Conservation (phyloP, 2,329 filamentous ascomycete genomes). For the Mariannaea elegans region DNA sequence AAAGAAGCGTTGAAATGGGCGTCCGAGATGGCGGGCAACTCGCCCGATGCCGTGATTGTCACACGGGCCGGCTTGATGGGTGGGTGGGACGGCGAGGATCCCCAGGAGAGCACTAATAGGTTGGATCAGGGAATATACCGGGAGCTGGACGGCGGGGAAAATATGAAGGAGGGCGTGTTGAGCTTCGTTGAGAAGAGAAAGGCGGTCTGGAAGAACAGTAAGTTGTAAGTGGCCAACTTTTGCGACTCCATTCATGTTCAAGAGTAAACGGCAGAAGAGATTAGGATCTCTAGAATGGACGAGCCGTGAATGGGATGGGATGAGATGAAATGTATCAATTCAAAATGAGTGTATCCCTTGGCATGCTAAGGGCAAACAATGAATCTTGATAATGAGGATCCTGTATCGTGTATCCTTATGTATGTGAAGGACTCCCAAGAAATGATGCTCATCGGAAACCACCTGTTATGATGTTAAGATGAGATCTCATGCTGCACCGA, state of each 20-base stretch:
- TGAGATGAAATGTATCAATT: no score
- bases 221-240: conserved; percentile 53
- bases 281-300: background rate
- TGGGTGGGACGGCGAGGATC: conserved; percentile 76
- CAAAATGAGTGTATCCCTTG: no score
- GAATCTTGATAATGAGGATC: no score
- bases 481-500: no score
- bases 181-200: conserved; percentile 82
- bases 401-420: no score
- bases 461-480: no score
- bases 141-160: conserved; percentile 71
- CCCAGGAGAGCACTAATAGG: conserved; percentile 67
- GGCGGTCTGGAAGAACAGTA: conserved; percentile 72
- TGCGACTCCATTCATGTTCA: no score
- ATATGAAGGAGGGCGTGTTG: conserved; percentile 76
- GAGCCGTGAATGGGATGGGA: background rate
- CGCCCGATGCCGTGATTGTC: conserved; percentile 81
- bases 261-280: no score
- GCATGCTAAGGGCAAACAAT: no score
- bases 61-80: conserved; percentile 74
- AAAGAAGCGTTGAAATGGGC: conserved; percentile 70
- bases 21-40: conserved; percentile 68
- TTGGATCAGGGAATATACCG: conserved; percentile 67
- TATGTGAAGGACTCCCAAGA: no score
- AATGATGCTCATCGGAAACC: no score